Percentiles rank a stretch among this genome's conserved stretches.
Evolutionary conservation across 495 filamentous ascomycete genomes (phyloP).

Genomic region (Antarctomyces pellizariae): DNA sequence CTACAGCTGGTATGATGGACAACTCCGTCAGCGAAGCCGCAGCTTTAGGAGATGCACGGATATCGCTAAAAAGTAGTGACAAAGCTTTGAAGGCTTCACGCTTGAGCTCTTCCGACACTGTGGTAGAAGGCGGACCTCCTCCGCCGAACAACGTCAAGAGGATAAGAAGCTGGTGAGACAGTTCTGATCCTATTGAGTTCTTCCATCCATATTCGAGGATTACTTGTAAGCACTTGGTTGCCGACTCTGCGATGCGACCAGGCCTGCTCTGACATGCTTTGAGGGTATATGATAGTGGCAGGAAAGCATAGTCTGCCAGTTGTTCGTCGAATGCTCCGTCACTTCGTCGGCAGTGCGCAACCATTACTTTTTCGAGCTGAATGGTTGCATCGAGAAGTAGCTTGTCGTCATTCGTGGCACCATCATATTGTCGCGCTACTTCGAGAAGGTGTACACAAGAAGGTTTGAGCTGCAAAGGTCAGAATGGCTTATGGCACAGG

Average conservation of each 20-base stretch:
- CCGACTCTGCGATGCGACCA: slow-evolving; percentile 46
- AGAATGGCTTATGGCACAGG: no score
- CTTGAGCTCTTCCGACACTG: slow-evolving; percentile 42
- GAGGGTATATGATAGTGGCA: slow-evolving; percentile 74
- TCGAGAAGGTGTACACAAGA: no score
- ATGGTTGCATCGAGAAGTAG: no score
- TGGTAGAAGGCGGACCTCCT: slow-evolving; percentile 26
- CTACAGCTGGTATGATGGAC: slow-evolving; percentile 53
- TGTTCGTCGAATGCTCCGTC: slow-evolving; percentile 44
- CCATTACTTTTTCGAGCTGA: slow-evolving; percentile 13
- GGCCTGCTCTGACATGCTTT: slow-evolving; percentile 48
- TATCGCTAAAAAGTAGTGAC: slow-evolving; percentile 17
- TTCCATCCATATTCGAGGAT: slow-evolving; percentile 64
- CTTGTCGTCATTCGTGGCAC: no score
- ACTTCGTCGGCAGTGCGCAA: slow-evolving; percentile 18
- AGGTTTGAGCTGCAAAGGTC: no score
- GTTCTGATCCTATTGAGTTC: slow-evolving; percentile 32
- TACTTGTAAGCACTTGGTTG: slow-evolving; percentile 45
- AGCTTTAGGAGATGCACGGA: slow-evolving; percentile 13
- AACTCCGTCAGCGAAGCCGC: slow-evolving; percentile 23
- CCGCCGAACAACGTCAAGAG: slow-evolving; percentile 61
- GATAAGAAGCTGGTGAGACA: slow-evolving; percentile 68
- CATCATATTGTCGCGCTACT: no score
- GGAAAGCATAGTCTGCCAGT: slow-evolving; percentile 85
- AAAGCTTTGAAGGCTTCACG: slow-evolving; percentile 25